Conservation (phyloP, 495 filamentous ascomycete species). For the Xylaria nigripes region DNA sequence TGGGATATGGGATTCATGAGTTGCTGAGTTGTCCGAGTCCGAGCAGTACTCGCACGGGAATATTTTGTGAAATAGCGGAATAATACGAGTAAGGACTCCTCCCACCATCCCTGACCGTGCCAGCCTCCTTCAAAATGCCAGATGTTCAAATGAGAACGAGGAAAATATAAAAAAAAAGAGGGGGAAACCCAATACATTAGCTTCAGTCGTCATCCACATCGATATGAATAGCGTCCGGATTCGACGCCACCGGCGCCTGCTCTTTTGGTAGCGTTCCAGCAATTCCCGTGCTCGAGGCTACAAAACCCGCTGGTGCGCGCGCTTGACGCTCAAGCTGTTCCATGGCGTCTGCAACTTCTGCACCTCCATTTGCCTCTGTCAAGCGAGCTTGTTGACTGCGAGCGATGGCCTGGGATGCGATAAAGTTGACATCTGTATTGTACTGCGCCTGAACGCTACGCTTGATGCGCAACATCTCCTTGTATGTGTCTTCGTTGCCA, state of each 20-base stretch:
- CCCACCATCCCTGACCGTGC: background rate
- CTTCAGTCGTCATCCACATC: conserved; percentile 49
- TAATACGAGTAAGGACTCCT: background rate
- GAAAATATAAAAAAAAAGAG: background rate
- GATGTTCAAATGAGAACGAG: conserved; percentile 5
- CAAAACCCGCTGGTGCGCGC: conserved; percentile 82
- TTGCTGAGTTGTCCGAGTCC: too few relatives aligned
- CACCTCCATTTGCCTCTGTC: conserved; percentile 40
- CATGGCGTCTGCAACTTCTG: conserved; percentile 73
- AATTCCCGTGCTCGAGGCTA: conserved; percentile 72
- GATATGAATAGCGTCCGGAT: conserved; percentile 86
- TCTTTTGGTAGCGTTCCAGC: conserved; percentile 56
- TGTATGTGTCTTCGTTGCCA: conserved; percentile 98
- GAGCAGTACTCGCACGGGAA: too few relatives aligned
- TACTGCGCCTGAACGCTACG: conserved; percentile 94
- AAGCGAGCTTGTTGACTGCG: conserved; percentile 58
- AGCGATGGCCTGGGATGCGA: conserved; percentile 90
- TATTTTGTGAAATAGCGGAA: too few relatives aligned
- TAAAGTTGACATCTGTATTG: conserved; percentile 98
- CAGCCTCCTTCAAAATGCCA: conserved; percentile 11
- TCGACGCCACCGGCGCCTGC: conserved; percentile 46
- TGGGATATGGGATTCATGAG: background rate
- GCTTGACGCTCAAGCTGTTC: conserved; percentile 82
- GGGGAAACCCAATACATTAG: background rate
- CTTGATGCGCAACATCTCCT: conserved; percentile 98